Evolutionary conservation across 2,329 filamentous ascomycete genomes (phyloP).

Genomic region (Didymosphaeria variabile): DNA sequence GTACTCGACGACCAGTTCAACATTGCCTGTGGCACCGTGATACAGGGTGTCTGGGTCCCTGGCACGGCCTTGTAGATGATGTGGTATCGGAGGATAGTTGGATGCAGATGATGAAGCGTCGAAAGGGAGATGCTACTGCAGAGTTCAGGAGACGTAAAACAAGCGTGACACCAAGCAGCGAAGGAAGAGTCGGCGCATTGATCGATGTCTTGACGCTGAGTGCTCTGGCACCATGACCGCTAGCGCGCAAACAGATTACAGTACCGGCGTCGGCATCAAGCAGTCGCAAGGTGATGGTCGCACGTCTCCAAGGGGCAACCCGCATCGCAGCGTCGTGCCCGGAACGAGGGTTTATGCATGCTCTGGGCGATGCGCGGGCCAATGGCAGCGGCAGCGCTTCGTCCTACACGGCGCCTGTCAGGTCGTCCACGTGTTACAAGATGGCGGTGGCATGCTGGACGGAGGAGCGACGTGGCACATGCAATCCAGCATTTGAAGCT

Average conservation of each 20-base stretch:
- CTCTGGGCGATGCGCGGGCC: conserved; percentile 2
- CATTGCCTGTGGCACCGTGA: neutral
- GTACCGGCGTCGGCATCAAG: neutral
- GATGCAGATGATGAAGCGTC: no score
- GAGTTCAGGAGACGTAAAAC: no score
- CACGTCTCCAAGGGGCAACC: conserved; percentile 6
- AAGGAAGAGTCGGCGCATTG: no score
- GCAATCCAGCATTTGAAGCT: no score
- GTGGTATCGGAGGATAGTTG: no score
- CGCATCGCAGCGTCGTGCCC: neutral
- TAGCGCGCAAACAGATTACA: conserved; percentile 6
- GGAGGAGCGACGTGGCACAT: neutral
- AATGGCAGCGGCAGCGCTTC: neutral
- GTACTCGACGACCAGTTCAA: neutral
- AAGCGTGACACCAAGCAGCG: no score
- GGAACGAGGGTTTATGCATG: conserved; percentile 1
- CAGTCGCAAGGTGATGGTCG: neutral
- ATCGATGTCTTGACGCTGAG: no score
- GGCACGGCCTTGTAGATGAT: no score
- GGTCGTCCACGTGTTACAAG: conserved; percentile 13
- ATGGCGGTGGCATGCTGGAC: neutral
- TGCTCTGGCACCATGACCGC: neutral
- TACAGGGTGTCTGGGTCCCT: no score
- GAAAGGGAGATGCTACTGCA: no score
- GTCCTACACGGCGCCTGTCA: conserved; percentile 7